phyloP scores from a whole-genome alignment of 441 rosid genomes.

The Adansonia madagascariensis region DNA sequence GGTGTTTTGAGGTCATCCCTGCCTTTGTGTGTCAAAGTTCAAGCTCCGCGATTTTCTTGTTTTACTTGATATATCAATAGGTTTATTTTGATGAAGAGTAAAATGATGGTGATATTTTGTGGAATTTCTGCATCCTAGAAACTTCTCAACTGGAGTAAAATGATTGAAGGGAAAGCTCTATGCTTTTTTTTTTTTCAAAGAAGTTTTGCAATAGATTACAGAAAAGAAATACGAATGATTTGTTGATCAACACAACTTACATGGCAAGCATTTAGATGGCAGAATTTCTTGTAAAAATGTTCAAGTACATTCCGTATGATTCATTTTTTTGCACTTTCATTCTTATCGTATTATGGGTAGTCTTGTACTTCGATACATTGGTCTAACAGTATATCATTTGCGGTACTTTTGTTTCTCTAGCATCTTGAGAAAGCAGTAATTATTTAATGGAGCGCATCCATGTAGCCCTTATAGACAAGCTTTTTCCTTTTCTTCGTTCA shows the following conservation, averaged over 20 bases:
- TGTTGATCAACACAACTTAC: neutral
- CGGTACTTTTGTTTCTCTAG: neutral
- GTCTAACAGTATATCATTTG: neutral
- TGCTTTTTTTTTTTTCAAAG: neutral
- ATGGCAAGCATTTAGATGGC: slow-evolving; percentile 1
- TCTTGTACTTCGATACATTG: neutral
- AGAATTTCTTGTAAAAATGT: neutral
- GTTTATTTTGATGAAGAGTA: neutral
- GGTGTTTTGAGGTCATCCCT: neutral
- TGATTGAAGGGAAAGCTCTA: neutral
- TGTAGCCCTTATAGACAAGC: neutral
- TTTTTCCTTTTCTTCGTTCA: neutral
- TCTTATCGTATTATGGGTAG: neutral
- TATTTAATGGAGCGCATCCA: neutral
- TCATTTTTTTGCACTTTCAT: neutral
- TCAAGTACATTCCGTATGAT: neutral
- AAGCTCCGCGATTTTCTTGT: neutral
- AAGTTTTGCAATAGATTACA: neutral
- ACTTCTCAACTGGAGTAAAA: slow-evolving; percentile 3
- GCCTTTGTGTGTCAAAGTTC: neutral
- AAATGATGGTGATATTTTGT: slow-evolving; percentile 11
- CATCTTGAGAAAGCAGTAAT: neutral
- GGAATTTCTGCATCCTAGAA: neutral
- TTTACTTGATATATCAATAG: neutral
- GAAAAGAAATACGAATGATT: neutral